Conservation (phyloP, 164 flowering plant species). For the Vitis amurensis region DNA sequence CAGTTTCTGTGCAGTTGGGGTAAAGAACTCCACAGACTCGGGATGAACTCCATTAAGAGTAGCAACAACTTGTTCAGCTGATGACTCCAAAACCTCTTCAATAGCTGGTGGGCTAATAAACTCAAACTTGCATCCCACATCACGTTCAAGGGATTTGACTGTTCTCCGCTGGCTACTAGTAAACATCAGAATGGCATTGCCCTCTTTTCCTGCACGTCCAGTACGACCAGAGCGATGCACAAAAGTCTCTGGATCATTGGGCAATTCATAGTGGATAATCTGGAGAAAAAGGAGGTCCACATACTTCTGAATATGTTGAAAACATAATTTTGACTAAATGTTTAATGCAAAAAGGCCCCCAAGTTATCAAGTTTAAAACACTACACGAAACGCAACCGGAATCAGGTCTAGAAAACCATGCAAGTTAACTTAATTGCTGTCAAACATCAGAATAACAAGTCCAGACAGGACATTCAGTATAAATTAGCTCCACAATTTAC, state of each 20-base stretch:
- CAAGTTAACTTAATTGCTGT: neutral
- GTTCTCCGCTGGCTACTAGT: slow-evolving; percentile 83
- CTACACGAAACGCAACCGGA: neutral
- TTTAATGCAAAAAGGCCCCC: neutral
- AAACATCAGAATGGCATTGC: slow-evolving; percentile 82
- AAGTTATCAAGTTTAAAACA: neutral
- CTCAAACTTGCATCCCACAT: slow-evolving; percentile 90
- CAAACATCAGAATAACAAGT: too few relatives aligned
- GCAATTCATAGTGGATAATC: slow-evolving; percentile 96
- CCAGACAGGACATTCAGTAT: too few relatives aligned
- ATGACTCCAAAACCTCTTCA: slow-evolving; percentile 77
- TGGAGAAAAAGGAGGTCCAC: slow-evolving; percentile 25
- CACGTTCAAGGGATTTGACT: slow-evolving; percentile 81
- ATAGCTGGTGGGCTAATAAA: slow-evolving; percentile 76
- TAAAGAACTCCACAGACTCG: slow-evolving; percentile 74
- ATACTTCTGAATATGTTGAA: slow-evolving; percentile 9
- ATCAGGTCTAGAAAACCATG: slow-evolving; percentile 1
- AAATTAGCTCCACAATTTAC: too few relatives aligned
- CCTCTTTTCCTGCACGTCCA: slow-evolving; percentile 98
- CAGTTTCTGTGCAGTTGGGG: slow-evolving; percentile 78
- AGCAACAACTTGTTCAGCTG: slow-evolving; percentile 89
- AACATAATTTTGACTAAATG: neutral
- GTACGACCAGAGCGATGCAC: slow-evolving; percentile 99
- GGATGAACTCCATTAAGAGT: slow-evolving; percentile 93
- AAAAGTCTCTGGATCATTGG: slow-evolving; percentile 98